Conservation (phyloP, 495 filamentous ascomycete genomes). For the Hyaloscypha hepaticicola region DNA sequence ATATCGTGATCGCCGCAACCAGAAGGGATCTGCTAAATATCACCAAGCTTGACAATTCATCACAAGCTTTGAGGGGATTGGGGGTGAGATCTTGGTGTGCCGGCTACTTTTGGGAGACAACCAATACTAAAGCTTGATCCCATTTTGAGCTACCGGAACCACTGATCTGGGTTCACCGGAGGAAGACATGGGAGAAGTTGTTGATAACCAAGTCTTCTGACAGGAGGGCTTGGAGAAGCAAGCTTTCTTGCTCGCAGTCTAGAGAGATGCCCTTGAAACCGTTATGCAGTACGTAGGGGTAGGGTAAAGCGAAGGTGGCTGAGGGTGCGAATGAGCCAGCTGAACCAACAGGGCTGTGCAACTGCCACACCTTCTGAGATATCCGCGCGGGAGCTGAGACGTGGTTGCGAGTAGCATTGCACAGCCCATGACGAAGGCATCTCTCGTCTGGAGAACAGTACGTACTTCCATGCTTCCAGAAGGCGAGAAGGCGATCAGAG, state of each 20-base stretch:
- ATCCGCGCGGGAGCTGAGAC: background rate
- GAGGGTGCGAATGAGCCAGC: constrained; percentile 4
- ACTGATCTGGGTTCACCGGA: background rate
- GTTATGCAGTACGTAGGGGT: too few species aligned
- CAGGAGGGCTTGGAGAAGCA: background rate
- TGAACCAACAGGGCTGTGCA: constrained; percentile 3
- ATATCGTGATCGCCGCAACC: too few species aligned
- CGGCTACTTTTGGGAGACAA: background rate
- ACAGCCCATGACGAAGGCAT: background rate
- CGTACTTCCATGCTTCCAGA: too few species aligned
- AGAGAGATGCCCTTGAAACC: constrained; percentile 4
- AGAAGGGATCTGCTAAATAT: too few species aligned
- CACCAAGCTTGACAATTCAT: background rate
- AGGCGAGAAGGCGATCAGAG: too few species aligned
- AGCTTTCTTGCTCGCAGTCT: background rate
- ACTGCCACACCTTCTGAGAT: constrained; percentile 2
- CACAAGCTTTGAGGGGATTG: background rate
- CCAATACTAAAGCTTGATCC: background rate
- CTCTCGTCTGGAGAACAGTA: too few species aligned
- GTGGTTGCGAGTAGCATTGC: background rate
- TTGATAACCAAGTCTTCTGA: background rate
- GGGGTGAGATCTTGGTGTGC: background rate
- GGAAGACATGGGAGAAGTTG: background rate
- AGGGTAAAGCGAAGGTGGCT: constrained; percentile 9
- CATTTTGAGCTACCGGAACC: background rate